Base-by-base conservation (phyloP, 805 yeast genomes). In the Candida boleticola region DNA sequence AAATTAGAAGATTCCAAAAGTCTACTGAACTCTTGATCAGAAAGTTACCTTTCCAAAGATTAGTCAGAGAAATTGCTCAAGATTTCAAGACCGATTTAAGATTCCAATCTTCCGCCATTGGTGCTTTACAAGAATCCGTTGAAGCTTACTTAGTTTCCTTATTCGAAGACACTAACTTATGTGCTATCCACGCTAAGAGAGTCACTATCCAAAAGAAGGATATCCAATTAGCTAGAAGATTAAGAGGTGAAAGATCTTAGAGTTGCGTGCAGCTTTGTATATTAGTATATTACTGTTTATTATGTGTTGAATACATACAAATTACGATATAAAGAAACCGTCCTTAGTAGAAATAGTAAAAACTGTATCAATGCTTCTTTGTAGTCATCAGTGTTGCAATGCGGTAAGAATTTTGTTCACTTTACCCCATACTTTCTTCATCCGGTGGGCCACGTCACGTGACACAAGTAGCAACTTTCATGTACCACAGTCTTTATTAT, bases 131-230 rank as follows among this genome's bases (percentile, higher is more conserved):
- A 58, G 74, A 68, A 62, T 63, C 74, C 50, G 74, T 68, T 33
- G 74, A 68, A 61, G 74, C 74, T 41, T 68, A 68, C 68, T 66
- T 68, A 56, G 74, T 68, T 44, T 67, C 73, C 38, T 65, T 68
- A 56, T 68, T 68, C 45, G 74, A 68, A 61, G 74, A 68, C 63
- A 68, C 74, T 48, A 68, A 68, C 67, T 68, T 68, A 66, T 68
- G 74, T 63, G 74, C 74, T 46, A 68, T 68, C 53, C 74, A 68
- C 68, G 74, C 74, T 50, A 68, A 68, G 69, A 67, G 73, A 65
- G 73, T 68, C 45, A 68, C 74, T 42, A 68, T 68, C 58, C 73
- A 68, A 53, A 68, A 68, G 73, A 68, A 68, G 64, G 74, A 68
- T 55, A 68, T 68, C 56, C 73, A 68, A 58, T 68, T 68, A 60